Conservation (phyloP, 371 early-diverging fungal species). For the Rhizomucor miehei region DNA sequence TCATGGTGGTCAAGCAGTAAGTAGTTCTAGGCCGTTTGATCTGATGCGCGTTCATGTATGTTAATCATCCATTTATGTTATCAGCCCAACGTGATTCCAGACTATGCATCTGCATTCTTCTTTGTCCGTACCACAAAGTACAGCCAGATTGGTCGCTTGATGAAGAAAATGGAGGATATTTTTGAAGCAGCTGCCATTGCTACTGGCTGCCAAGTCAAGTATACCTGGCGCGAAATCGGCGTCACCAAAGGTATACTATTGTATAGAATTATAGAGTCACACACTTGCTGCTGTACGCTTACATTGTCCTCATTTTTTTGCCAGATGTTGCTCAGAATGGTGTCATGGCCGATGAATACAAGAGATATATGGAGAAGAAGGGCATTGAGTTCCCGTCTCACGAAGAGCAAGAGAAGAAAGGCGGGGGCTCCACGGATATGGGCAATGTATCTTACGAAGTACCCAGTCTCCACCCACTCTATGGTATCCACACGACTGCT, state of each 20-base stretch:
- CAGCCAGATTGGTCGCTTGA: constrained; percentile 46
- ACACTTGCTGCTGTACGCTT: neutral
- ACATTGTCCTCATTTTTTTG: neutral
- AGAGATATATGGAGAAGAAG: constrained; percentile 45
- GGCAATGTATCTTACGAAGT: constrained; percentile 66
- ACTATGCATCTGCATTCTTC: constrained; percentile 57
- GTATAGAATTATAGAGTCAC: neutral
- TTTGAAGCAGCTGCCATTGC: constrained; percentile 71
- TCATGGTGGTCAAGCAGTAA: constrained; percentile 50
- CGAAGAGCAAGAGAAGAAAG: constrained; percentile 39
- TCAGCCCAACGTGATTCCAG: constrained; percentile 62
- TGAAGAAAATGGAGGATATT: constrained; percentile 47
- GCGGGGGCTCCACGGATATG: constrained; percentile 71
- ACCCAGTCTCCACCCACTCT: constrained; percentile 50
- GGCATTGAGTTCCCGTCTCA: constrained; percentile 39
- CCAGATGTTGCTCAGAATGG: constrained; percentile 53
- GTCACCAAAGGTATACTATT: constrained; percentile 28
- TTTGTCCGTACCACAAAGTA: constrained; percentile 57
- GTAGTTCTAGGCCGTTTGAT: constrained; percentile 53
- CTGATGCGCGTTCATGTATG: neutral
- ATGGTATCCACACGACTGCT: constrained; percentile 37
- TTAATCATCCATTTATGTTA: constrained; percentile 29
- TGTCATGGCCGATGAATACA: constrained; percentile 57
- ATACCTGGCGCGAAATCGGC: constrained; percentile 51
- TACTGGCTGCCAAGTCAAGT: constrained; percentile 70